Conservation (phyloP, 192 early-diverging fungal species). For the Coemansia sp. region DNA sequence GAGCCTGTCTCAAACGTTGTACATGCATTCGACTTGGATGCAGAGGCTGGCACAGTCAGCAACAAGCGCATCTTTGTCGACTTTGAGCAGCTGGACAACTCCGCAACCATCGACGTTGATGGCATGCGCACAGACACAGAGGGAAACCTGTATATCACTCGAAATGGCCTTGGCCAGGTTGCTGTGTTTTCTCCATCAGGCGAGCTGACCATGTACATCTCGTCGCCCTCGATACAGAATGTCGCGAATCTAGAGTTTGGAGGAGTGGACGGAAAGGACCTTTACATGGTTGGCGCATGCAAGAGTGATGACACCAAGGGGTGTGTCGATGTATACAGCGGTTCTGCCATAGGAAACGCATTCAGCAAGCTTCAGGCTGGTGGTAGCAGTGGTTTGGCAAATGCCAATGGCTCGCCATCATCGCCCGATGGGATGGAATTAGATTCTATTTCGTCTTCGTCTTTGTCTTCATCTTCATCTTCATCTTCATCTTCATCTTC, state of each 20-base stretch:
- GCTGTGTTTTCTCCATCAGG: slow-evolving; percentile 48
- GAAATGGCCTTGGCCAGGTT: slow-evolving; percentile 53
- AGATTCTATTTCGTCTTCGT: neutral
- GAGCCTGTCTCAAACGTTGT: slow-evolving; percentile 49
- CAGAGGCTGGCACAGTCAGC: slow-evolving; percentile 23
- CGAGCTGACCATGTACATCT: slow-evolving; percentile 32
- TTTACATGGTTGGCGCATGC: slow-evolving; percentile 56
- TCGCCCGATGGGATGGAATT: neutral
- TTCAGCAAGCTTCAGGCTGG: slow-evolving; percentile 14
- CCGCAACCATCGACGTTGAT: slow-evolving; percentile 51
- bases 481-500: neutral
- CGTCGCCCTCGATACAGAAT: slow-evolving; percentile 12
- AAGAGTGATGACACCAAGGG: slow-evolving; percentile 38
- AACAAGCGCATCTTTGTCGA: slow-evolving; percentile 47
- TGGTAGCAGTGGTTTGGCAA: neutral
- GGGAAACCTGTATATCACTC: slow-evolving; percentile 58
- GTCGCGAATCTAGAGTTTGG: slow-evolving; percentile 56
- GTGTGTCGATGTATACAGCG: slow-evolving; percentile 39
- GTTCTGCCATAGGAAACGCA: slow-evolving; percentile 18
- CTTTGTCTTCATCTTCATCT: neutral
- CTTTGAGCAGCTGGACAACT: slow-evolving; percentile 48
- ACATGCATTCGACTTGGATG: slow-evolving; percentile 49
- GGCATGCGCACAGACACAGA: slow-evolving; percentile 55
- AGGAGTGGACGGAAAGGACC: slow-evolving; percentile 40
- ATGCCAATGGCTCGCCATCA: neutral